Base-by-base conservation (phyloP, 2,329 filamentous ascomycete genomes). In the Hypomyces perniciosus region DNA sequence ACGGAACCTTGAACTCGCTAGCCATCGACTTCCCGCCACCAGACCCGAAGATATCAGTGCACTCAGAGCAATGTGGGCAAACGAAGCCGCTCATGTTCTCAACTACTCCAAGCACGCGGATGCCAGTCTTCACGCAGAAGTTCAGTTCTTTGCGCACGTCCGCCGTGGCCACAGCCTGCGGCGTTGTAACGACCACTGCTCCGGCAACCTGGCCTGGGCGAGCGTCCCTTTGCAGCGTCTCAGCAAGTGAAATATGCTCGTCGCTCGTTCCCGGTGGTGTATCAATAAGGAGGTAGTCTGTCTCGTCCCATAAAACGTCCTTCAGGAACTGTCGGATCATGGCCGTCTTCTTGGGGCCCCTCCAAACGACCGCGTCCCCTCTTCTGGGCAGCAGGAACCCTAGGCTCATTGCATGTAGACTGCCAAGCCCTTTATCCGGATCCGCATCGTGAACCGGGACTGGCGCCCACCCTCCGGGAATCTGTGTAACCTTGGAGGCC, bases 301-400 rank as follows among this genome's bases (percentile, higher is more conserved):
- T 81, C 27, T 85, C 80, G 48, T 82, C 80, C 93, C 93, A 97
- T 30, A 89, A 77, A 4, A 96, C 91, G 63, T 96, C 91, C 1
- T 88, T 86, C 29, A 99, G 76, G 65, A 99, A 99, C 68, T 99
- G 93, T 38, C 91, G 84, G 52, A 99, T 90, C 93, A 99, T 99
- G 46, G 93, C 93, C 4, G 93, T 99, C 74, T 99, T 99, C 72
- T 99, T 99, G 2, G 93, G 93, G 0, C 93, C 93, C 48, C 93
- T 83, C 93, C 93, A 99, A 37, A 99, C 93, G 0, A 99, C 91
- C 0, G 93, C 92, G 61, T 96, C 90, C 55, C 88, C 88, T 60
- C 92, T 78, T 54, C 84, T 81, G 4, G 85, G 84, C 5, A 99
- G 78, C 6, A 99, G 79, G 62, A 99, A 97, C 3, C 91, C 93